phyloP scores from a whole-genome alignment of 1,284 basidiomycete genomes.

The Trichosporon sp. region DNA sequence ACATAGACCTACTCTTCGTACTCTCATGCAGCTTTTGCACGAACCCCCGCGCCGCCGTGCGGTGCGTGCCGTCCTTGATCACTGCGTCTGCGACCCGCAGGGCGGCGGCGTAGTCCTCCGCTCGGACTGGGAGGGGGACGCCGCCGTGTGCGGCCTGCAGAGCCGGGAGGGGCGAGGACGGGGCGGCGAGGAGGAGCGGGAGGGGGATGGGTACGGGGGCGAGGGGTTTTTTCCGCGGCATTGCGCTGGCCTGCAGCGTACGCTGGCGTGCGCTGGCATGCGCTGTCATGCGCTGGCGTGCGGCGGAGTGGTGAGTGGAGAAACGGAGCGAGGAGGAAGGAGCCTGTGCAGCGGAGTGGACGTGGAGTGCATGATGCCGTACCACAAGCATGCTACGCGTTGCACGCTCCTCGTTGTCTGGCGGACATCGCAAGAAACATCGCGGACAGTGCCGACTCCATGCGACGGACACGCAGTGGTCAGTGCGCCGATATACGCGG shows the following conservation, averaged over 20 bases:
- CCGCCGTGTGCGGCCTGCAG: background rate
- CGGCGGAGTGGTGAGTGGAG: background rate
- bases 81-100: background rate
- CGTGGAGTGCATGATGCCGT: too few species aligned
- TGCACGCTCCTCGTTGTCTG: too few species aligned
- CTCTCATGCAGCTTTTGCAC: background rate
- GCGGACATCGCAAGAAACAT: too few species aligned
- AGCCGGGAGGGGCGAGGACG: background rate
- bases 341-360: too few species aligned
- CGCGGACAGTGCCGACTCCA: too few species aligned
- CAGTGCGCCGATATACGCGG: too few species aligned
- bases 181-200: background rate
- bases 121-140: background rate
- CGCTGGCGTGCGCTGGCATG: too few species aligned
- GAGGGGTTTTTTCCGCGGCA: background rate
- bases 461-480: too few species aligned
- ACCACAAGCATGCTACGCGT: too few species aligned
- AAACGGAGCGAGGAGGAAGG: too few species aligned
- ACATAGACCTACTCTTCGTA: background rate
- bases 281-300: too few species aligned
- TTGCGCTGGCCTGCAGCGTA: background rate
- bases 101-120: background rate
- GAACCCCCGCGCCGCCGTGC: background rate
- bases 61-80: background rate
- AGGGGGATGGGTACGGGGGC: background rate